phyloP scores from a whole-genome alignment of 495 filamentous ascomycete species.

The Annulohypoxylon moriforme region DNA sequence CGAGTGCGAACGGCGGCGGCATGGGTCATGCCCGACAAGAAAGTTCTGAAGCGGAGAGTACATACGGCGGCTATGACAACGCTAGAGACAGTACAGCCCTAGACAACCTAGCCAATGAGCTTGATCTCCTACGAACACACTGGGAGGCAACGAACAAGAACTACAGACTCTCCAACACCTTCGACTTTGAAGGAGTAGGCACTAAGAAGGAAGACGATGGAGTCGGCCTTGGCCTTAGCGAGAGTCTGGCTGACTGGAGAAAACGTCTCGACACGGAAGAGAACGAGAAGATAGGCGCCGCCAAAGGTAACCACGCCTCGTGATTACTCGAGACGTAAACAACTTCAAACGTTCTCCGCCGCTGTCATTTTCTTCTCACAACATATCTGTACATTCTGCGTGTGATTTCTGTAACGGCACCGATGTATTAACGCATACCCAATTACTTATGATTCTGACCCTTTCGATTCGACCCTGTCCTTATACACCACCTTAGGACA shows the following conservation, averaged over 20 bases:
- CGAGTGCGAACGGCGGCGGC: slow-evolving; percentile 48
- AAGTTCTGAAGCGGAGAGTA: slow-evolving; percentile 65
- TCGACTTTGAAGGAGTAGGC: slow-evolving; percentile 77
- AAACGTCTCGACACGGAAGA: slow-evolving; percentile 77
- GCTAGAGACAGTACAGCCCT: slow-evolving; percentile 86
- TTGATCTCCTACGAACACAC: slow-evolving; percentile 86
- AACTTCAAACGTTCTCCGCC: neutral
- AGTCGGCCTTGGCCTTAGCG: slow-evolving; percentile 65
- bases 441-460: slow-evolving; percentile 9
- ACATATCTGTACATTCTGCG: slow-evolving; percentile 20
- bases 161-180: slow-evolving; percentile 85
- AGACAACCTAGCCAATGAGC: slow-evolving; percentile 89
- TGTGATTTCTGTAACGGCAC: slow-evolving; percentile 18
- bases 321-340: slow-evolving; percentile 3
- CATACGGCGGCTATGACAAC: slow-evolving; percentile 55
- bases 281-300: slow-evolving; percentile 14
- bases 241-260: slow-evolving; percentile 79
- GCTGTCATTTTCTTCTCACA: neutral
- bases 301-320: slow-evolving; percentile 36
- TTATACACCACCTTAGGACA: slow-evolving; percentile 14
- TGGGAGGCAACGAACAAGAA: slow-evolving; percentile 97
- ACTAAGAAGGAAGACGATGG: slow-evolving; percentile 65
- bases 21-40: slow-evolving; percentile 67
- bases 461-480: slow-evolving; percentile 29
- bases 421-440: slow-evolving; percentile 22